Percentiles rank a stretch among this genome's conserved stretches.
phyloP scores from a whole-genome alignment of 805 yeast genomes.

The Zygoascus biomembranicola region DNA sequence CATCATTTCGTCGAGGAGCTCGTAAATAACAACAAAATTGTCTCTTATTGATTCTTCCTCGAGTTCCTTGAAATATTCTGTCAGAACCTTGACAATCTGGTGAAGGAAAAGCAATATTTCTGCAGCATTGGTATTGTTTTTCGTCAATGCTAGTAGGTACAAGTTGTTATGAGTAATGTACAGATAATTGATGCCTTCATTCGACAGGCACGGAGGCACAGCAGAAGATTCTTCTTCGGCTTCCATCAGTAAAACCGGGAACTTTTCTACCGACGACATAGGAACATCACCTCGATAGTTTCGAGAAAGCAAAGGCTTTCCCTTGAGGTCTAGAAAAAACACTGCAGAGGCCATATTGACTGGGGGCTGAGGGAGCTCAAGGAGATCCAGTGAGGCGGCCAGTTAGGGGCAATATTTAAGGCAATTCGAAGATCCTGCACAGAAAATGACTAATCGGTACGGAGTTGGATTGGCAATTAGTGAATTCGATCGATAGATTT shows the following conservation, averaged over 20 bases:
- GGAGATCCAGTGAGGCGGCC: neutral
- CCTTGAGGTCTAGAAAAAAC: conserved; percentile 59
- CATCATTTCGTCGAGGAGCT: conserved; percentile 81
- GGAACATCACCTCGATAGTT: conserved; percentile 69
- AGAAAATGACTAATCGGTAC: too few species aligned
- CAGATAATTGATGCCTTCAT: conserved; percentile 47
- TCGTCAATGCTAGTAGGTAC: conserved; percentile 27
- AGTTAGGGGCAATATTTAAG: too few species aligned
- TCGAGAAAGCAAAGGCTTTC: conserved; percentile 57
- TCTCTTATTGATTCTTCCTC: conserved; percentile 58
- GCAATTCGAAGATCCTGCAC: too few species aligned
- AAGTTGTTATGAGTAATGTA: conserved; percentile 46
- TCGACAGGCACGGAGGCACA: conserved; percentile 40
- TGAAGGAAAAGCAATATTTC: conserved; percentile 49
- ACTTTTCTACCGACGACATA: conserved; percentile 46
- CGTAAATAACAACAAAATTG: conserved; percentile 67
- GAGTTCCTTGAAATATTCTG: conserved; percentile 39
- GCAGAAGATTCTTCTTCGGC: conserved; percentile 29
- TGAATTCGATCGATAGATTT: too few species aligned
- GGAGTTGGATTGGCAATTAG: too few species aligned
- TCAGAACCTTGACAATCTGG: conserved; percentile 37
- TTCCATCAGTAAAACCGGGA: conserved; percentile 46
- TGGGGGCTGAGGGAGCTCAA: neutral
- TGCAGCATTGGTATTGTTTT: conserved; percentile 41
- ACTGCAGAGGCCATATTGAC: conserved; percentile 54